These are phyloP conservation scores for Globisporangium viniferum DNA, from an alignment of 352 stramenopile genomes.

Conservation along the genomic window DNA sequence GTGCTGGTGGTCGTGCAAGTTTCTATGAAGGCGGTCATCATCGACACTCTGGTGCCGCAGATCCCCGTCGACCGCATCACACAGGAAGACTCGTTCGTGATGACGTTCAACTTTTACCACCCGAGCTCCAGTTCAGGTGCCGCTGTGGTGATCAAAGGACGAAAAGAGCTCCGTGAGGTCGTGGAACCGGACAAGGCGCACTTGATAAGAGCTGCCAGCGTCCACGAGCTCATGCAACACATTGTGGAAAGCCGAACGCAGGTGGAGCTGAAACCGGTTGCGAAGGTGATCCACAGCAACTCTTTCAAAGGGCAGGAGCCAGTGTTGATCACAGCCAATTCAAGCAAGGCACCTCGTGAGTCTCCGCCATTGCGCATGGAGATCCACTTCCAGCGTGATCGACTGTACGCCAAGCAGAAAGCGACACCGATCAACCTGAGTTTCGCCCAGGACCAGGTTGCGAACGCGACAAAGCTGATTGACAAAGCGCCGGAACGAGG, in stretches of 20 bases:
- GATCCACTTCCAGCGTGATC: slow-evolving; percentile 51
- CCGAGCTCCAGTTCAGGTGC: slow-evolving; percentile 34
- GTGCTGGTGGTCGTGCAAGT: slow-evolving; percentile 54
- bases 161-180: slow-evolving; percentile 52
- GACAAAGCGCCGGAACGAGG: slow-evolving; percentile 43
- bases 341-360: not conserved
- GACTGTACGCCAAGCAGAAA: slow-evolving; percentile 69
- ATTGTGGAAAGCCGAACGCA: slow-evolving; percentile 49
- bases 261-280: slow-evolving; percentile 15
- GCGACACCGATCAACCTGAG: slow-evolving; percentile 43
- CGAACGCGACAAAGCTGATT: slow-evolving; percentile 61
- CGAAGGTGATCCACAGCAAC: slow-evolving; percentile 12
- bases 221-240: slow-evolving; percentile 50
- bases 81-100: slow-evolving; percentile 50
- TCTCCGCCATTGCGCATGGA: slow-evolving; percentile 14
- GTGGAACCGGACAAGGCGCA: slow-evolving; percentile 47
- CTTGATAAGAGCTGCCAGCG: slow-evolving; percentile 35
- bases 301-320: slow-evolving; percentile 12
- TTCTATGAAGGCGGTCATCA: slow-evolving; percentile 46
- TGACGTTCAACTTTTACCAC: slow-evolving; percentile 62
- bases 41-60: slow-evolving; percentile 23
- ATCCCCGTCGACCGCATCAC: slow-evolving; percentile 44
- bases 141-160: slow-evolving; percentile 29
- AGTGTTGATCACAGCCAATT: not conserved
- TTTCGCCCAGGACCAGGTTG: slow-evolving; percentile 24